Evolutionary conservation across 805 yeast genomes (phyloP).

Genomic region (Barnettozyma populi): DNA sequence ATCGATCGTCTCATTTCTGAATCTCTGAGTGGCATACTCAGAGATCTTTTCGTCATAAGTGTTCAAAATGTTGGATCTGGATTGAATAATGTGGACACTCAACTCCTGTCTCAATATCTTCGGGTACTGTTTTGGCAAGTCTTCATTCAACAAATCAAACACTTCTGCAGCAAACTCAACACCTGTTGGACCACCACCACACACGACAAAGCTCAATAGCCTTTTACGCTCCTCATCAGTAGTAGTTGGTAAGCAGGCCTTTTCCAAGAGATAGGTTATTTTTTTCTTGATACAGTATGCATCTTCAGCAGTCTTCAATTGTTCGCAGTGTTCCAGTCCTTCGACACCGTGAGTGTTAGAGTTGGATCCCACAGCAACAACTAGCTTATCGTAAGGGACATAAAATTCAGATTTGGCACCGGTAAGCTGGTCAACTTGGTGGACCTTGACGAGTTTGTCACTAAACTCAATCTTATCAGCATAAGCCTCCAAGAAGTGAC

Average conservation of each 20-base stretch:
- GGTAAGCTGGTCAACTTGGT: constrained; percentile 36
- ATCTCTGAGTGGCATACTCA: constrained; percentile 59
- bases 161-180: constrained; percentile 72
- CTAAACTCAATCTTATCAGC: constrained; percentile 55
- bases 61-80: constrained; percentile 60
- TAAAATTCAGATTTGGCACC: constrained; percentile 43
- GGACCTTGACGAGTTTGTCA: constrained; percentile 53
- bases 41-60: constrained; percentile 63
- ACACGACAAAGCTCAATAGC: constrained; percentile 56
- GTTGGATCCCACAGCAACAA: constrained; percentile 63
- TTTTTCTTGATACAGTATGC: constrained; percentile 50
- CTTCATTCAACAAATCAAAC: constrained; percentile 61
- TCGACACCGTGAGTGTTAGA: constrained; percentile 67
- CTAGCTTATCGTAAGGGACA: constrained; percentile 67
- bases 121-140: constrained; percentile 52
- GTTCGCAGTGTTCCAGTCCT: constrained; percentile 58
- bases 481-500: constrained; percentile 57
- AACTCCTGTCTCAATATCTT: constrained; percentile 55
- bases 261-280: constrained; percentile 51
- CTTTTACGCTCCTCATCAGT: constrained; percentile 57
- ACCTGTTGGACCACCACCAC: constrained; percentile 78
- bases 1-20: constrained; percentile 57
- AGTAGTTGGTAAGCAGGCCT: constrained; percentile 61
- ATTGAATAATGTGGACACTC: constrained; percentile 64
- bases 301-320: constrained; percentile 63